Percentiles rank a stretch among this genome's conserved stretches.
These are phyloP conservation scores for Zymoseptoria crescenta DNA, from an alignment of 2,329 filamentous ascomycete genomes.

Conservation along the genomic window DNA sequence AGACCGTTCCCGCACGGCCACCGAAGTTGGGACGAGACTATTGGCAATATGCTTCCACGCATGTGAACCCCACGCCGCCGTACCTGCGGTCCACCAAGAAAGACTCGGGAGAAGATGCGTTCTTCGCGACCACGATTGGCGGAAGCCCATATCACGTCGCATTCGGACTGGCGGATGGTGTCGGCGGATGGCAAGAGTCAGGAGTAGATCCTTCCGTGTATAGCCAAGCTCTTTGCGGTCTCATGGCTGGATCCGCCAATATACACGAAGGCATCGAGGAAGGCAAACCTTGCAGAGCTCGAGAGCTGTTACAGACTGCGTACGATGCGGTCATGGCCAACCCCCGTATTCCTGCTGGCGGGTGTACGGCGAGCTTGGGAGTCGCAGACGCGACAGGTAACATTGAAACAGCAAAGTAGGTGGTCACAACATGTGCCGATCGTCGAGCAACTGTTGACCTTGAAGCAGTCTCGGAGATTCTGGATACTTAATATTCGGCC, in stretches of 20 bases:
- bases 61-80: conserved; percentile 40
- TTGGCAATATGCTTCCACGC: conserved; percentile 29
- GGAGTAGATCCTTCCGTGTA: conserved; percentile 93
- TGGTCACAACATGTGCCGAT: conserved; percentile 1
- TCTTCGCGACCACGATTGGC: conserved; percentile 76
- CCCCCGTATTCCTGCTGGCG: conserved; percentile 65
- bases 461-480: conserved; percentile 70
- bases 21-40: conserved; percentile 45
- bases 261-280: conserved; percentile 35
- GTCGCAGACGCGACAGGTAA: conserved; percentile 64
- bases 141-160: conserved; percentile 62
- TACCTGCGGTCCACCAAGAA: conserved; percentile 39
- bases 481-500: conserved; percentile 78
- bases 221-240: conserved; percentile 84
- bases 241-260: conserved; percentile 60
- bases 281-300: conserved; percentile 38
- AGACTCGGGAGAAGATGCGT: conserved; percentile 89
- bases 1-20: conserved; percentile 27
- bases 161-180: conserved; percentile 86
- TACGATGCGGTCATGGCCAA: conserved; percentile 78
- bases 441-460: not conserved
- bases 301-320: conserved; percentile 68
- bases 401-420: conserved; percentile 75
- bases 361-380: conserved; percentile 86
- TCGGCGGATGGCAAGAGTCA: conserved; percentile 89